phyloP scores from a whole-genome alignment of 31 red algal species.

The Endocladia muricata region DNA sequence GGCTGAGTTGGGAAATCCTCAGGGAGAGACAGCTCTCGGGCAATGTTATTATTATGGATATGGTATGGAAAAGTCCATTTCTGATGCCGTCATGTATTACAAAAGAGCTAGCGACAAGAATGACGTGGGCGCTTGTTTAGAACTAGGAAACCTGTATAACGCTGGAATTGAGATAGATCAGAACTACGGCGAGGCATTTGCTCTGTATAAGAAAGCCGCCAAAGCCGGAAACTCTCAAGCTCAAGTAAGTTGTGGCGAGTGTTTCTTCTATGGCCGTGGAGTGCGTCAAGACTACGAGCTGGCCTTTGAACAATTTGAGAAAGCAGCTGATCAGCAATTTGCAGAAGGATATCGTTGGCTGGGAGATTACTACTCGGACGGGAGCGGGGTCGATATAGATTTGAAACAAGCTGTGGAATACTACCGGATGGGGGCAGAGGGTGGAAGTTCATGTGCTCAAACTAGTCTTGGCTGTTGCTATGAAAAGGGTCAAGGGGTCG shows the following conservation, averaged over 20 bases:
- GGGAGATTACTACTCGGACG: constrained; percentile 31
- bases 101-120: constrained; percentile 28
- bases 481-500: constrained; percentile 27
- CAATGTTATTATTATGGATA: constrained; percentile 54
- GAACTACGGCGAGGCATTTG: constrained; percentile 20
- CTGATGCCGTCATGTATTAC: constrained; percentile 34
- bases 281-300: background rate
- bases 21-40: constrained; percentile 16
- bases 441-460: background rate
- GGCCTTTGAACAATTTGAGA: constrained; percentile 5
- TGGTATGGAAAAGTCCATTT: constrained; percentile 37
- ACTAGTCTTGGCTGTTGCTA: constrained; percentile 16
- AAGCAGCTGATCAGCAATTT: constrained; percentile 9
- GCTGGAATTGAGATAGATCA: constrained; percentile 30
- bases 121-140: constrained; percentile 12
- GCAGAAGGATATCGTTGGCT: constrained; percentile 14
- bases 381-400: constrained; percentile 17
- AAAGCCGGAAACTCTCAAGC: background rate
- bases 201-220: constrained; percentile 27
- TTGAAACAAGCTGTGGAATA: constrained; percentile 1
- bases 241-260: constrained; percentile 3
- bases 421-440: background rate
- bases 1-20: constrained; percentile 14
- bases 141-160: constrained; percentile 43
- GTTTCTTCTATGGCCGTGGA: constrained; percentile 8